phyloP scores from a whole-genome alignment of 106 monocot genomes.

The Dactylorhiza incarnata region DNA sequence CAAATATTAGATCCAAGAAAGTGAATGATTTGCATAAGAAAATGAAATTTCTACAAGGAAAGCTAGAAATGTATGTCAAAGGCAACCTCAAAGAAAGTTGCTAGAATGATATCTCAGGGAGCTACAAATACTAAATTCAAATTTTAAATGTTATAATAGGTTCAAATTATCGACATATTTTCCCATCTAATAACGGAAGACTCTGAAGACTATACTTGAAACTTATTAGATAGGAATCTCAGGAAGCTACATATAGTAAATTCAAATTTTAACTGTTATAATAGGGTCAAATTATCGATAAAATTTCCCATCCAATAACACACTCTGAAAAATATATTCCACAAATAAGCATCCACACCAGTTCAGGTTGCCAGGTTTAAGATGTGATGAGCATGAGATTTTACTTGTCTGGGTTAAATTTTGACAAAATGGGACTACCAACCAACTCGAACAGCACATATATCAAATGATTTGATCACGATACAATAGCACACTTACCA shows the following conservation, averaged over 20 bases:
- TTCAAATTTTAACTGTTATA: background rate
- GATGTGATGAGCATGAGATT: no score
- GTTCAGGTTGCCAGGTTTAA: no score
- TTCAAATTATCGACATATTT: background rate
- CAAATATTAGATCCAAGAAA: background rate
- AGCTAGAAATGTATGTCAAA: background rate
- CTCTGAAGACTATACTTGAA: background rate
- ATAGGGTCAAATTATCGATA: background rate
- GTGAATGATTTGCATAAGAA: background rate
- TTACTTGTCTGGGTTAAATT: background rate
- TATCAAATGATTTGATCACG: background rate
- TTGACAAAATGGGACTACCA: background rate
- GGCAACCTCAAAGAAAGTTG: background rate
- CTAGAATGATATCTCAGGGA: background rate
- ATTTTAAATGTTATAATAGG: background rate
- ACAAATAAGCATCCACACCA: no score
- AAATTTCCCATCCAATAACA: no score
- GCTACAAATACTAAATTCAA: background rate
- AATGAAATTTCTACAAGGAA: background rate
- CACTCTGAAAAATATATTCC: no score
- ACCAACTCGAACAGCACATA: background rate
- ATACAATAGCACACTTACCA: constrained; percentile 26
- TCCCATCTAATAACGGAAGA: background rate
- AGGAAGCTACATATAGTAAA: background rate
- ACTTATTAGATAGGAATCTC: background rate